Evolutionary conservation across 345 rosid genomes (phyloP).

Genomic region (Raphanus sativus): DNA sequence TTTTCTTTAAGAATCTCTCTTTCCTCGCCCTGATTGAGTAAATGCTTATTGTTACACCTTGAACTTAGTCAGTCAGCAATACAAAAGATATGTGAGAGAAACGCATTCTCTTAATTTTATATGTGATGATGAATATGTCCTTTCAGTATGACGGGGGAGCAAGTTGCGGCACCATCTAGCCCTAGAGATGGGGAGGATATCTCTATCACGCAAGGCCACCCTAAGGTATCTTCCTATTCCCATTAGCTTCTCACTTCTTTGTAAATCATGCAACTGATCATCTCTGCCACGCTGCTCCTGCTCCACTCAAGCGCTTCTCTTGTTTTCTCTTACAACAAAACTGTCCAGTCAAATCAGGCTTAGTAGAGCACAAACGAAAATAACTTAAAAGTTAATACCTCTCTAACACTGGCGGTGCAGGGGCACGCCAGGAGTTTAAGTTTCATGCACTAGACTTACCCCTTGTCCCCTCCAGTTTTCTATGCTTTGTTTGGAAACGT

Average conservation of each 20-base stretch:
- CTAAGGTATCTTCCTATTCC: conserved; percentile 49
- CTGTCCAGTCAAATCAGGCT: conserved; percentile 5
- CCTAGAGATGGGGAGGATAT: conserved; percentile 86
- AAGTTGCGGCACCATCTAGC: conserved; percentile 76
- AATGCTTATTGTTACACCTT: too few relatives aligned
- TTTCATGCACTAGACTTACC: conserved; percentile 22
- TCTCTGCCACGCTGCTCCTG: conserved; percentile 4
- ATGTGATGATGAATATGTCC: conserved; percentile 39
- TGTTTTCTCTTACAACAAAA: not conserved
- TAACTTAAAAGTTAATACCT: not conserved
- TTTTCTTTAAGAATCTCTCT: too few relatives aligned
- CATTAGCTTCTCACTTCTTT: conserved; percentile 11
- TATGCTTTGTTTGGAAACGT: not conserved
- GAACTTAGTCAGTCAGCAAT: not conserved
- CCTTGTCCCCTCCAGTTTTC: conserved; percentile 14
- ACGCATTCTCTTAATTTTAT: conserved; percentile 18
- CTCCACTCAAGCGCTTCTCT: conserved; percentile 10
- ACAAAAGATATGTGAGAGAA: not conserved
- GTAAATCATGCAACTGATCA: conserved; percentile 1
- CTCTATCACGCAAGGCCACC: conserved; percentile 52
- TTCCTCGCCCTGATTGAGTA: too few relatives aligned
- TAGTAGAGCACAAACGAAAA: conserved; percentile 13
- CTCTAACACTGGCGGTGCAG: conserved; percentile 3
- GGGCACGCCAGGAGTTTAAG: conserved; percentile 7
- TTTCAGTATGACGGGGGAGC: conserved; percentile 96